Conservation (phyloP, 164 flowering plant species). For the Chimonanthus praecox region DNA sequence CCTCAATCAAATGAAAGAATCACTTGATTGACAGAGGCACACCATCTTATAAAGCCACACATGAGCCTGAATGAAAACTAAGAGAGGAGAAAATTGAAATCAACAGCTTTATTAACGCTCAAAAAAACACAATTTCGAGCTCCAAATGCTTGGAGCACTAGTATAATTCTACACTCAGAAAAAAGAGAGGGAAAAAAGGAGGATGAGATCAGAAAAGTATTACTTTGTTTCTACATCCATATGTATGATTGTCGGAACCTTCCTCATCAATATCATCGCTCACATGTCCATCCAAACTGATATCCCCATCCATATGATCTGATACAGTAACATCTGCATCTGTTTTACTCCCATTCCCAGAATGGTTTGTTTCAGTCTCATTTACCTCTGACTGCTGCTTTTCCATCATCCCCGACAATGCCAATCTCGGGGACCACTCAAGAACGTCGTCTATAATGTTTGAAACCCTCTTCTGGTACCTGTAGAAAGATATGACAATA, state of each 20-base stretch:
- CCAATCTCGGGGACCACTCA: conserved; percentile 87
- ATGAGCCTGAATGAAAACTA: too few relatives aligned
- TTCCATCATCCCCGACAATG: conserved; percentile 90
- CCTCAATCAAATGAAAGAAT: too few relatives aligned
- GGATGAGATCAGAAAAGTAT: neutral
- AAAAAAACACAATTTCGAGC: conserved; percentile 3
- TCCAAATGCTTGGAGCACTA: neutral
- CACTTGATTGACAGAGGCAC: too few relatives aligned
- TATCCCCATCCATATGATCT: conserved; percentile 20
- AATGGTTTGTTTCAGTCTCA: conserved; percentile 38
- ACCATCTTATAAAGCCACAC: too few relatives aligned
- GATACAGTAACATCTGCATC: conserved; percentile 21
- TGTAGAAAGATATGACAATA: conserved; percentile 20
- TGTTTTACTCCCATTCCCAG: conserved; percentile 26
- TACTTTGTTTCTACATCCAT: conserved; percentile 2
- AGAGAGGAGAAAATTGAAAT: conserved; percentile 1
- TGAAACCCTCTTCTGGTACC: conserved; percentile 91
- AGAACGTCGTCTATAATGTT: conserved; percentile 96
- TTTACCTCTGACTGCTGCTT: conserved; percentile 49
- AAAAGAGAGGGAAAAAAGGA: conserved; percentile 5
- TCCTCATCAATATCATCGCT: conserved; percentile 22
- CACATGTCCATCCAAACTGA: conserved; percentile 17
- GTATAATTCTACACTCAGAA: conserved; percentile 11
- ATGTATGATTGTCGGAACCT: conserved; percentile 17
- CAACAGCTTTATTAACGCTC: conserved; percentile 13